Percentiles rank a stretch among this genome's conserved stretches.
Evolutionary conservation across 257 asterid genomes (phyloP).

Genomic region (Prunella vulgaris): DNA sequence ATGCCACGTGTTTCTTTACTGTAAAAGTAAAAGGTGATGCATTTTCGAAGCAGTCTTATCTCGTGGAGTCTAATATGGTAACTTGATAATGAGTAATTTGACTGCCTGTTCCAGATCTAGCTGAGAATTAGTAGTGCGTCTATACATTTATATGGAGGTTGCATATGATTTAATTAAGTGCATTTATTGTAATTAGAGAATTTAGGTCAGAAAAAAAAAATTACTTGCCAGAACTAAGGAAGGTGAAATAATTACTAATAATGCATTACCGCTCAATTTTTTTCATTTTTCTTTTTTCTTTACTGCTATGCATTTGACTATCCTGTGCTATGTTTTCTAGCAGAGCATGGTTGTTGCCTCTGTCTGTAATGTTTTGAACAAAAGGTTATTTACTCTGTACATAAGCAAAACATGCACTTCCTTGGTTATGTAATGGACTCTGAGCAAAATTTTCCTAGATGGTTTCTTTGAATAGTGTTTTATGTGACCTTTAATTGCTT

Average conservation of each 20-base stretch:
- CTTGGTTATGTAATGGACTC: not conserved
- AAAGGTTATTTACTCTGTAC: not conserved
- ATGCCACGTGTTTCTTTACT: not conserved
- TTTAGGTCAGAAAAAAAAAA: not conserved
- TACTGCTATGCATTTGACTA: not conserved
- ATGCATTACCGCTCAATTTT: not conserved
- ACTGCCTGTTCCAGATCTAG: too few relatives aligned
- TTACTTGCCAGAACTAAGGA: not conserved
- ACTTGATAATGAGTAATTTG: too few relatives aligned
- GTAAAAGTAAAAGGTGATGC: not conserved
- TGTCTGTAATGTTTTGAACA: not conserved
- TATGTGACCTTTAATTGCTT: not conserved
- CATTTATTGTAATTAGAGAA: not conserved
- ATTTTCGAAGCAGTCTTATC: too few relatives aligned
- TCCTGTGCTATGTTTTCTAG: not conserved
- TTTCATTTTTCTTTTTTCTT: not conserved
- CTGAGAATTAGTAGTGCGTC: too few relatives aligned
- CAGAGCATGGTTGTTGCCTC: not conserved
- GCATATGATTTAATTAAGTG: not conserved
- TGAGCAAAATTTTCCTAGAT: not conserved
- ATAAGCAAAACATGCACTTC: not conserved
- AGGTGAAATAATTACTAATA: constrained; percentile 4
- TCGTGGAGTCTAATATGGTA: too few relatives aligned
- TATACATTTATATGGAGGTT: not conserved
- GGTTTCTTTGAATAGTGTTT: not conserved